Evolutionary conservation across 2,329 filamentous ascomycete genomes (phyloP), one percentile per base, ranked within the genome.

Genomic region (Penicillium psychrosexuale): DNA sequence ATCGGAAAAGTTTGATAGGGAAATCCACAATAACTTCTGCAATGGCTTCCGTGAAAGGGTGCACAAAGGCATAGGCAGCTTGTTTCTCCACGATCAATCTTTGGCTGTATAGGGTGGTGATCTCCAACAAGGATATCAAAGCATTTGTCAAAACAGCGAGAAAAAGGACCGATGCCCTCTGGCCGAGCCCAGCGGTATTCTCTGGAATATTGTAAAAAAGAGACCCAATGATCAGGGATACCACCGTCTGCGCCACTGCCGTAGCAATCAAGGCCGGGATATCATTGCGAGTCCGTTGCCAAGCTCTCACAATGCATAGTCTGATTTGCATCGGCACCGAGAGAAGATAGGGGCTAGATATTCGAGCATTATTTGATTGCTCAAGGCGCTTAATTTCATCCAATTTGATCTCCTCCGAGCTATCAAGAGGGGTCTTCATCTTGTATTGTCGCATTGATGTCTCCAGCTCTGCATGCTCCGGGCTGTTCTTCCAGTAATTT

Each of bases 51-150:
- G 40, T 45, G 11, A 89, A 92, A 0, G 93, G 91, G 69, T 96
- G 92, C 63, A 96, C 96, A 22, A 97, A 82, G 8, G 91, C 91
- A 69, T 96, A 97, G 52, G 89, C 86, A 47, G 82, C 79, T 66
- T 97, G 92, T 72, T 97, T 97, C 69, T 96, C 91, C 56, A 97
- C 90, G 63, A 97, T 95, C 3, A 90, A 89, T 34, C 92, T 31
- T 37, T 51, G 48, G 12, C 40, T 43, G 17, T 51, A 51, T 3
- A 51, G 48, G 22, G 17, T 12, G 12, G 38, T 51, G 8, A 51
- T 51, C 24, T 51, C 48, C 15, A 43, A n/a, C 31, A 51, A 12
- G n/a, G 39, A 30, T 17, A 51, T 51, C 11, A 51, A 34, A 7
- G 33, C 34, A 19, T 51, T 51, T n/a, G 40, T 51, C 7, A 51